Percentiles rank a stretch among this genome's conserved stretches.
phyloP scores from a whole-genome alignment of 768 basidiomycete genomes.

The Auriscalpium orientale region DNA sequence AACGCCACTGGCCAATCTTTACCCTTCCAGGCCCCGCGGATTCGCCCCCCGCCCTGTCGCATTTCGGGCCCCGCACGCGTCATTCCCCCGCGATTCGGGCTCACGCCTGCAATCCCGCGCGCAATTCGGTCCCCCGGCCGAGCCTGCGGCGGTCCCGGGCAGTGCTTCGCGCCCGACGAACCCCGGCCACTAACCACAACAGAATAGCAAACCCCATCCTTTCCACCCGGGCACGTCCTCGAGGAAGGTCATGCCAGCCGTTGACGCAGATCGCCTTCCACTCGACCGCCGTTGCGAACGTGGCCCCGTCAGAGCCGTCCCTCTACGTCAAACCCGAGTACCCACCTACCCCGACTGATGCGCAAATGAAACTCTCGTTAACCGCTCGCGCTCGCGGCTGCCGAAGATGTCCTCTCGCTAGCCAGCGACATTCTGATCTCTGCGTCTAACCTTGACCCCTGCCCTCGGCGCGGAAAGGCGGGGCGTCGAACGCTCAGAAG shows the following conservation, averaged over 20 bases:
- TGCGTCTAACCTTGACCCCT: not conserved
- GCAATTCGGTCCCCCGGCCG: not conserved
- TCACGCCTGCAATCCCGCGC: not conserved
- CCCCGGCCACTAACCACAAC: not conserved
- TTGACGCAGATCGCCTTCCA: not conserved
- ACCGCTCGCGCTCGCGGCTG: not conserved
- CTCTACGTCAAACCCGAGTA: not conserved
- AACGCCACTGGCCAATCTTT: not conserved
- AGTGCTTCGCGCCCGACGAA: not conserved
- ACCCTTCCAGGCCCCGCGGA: not conserved
- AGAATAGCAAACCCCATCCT: not conserved
- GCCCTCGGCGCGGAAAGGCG: not conserved
- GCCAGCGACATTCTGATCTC: not conserved
- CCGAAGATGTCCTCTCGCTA: not conserved
- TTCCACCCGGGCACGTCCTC: constrained; percentile 3
- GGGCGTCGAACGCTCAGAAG: not conserved
- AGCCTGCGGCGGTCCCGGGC: not conserved
- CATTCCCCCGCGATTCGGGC: not conserved
- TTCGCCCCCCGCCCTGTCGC: not conserved
- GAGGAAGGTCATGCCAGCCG: constrained; percentile 9
- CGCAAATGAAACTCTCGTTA: not conserved
- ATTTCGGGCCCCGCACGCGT: not conserved
- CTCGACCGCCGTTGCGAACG: not conserved
- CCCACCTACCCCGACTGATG: not conserved
- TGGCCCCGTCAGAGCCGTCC: not conserved